A percentile compares a stretch with the other conserved stretches of the same genome.
phyloP scores from a whole-genome alignment of 208 protist genomes.

The Trypanosoma grayi region DNA sequence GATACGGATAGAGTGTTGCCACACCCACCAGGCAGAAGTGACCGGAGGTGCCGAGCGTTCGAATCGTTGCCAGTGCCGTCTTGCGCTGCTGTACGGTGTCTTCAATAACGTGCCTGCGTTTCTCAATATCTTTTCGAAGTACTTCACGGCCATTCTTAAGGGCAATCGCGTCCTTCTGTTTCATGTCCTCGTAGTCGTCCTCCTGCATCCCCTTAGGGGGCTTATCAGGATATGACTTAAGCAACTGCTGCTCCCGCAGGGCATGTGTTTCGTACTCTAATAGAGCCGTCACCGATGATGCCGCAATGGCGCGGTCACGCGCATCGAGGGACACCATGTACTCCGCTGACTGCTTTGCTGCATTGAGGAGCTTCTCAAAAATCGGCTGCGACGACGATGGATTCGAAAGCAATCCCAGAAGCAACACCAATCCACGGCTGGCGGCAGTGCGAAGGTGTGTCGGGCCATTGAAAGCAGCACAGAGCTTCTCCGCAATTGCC shows the following conservation, averaged over 20 bases:
- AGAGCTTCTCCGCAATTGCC: constrained; percentile 37
- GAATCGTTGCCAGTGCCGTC: constrained; percentile 52
- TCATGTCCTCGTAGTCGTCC: constrained; percentile 83
- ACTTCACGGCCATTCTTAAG: constrained; percentile 71
- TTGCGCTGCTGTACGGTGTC: constrained; percentile 44
- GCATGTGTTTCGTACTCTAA: constrained; percentile 53
- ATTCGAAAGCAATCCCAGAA: constrained; percentile 34
- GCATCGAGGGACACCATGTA: constrained; percentile 60
- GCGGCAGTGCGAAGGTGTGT: constrained; percentile 60
- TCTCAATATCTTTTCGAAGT: constrained; percentile 57
- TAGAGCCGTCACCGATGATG: constrained; percentile 41
- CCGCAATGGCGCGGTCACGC: constrained; percentile 73
- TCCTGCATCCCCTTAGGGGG: constrained; percentile 83
- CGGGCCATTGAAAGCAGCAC: constrained; percentile 15
- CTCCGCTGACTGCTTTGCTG: constrained; percentile 32
- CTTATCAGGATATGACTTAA: constrained; percentile 73
- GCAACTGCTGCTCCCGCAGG: constrained; percentile 65
- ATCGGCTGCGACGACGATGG: constrained; percentile 33
- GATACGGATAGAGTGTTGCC: constrained; percentile 52
- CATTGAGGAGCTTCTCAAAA: constrained; percentile 35
- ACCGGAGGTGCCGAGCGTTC: constrained; percentile 64
- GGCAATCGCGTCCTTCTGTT: constrained; percentile 67
- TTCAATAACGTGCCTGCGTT: constrained; percentile 41
- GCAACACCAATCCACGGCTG: constrained; percentile 64
- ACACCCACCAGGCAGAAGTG: constrained; percentile 52